Evolutionary conservation across 345 rosid species (phyloP).

Genomic region (Cardamine resedifolia): DNA sequence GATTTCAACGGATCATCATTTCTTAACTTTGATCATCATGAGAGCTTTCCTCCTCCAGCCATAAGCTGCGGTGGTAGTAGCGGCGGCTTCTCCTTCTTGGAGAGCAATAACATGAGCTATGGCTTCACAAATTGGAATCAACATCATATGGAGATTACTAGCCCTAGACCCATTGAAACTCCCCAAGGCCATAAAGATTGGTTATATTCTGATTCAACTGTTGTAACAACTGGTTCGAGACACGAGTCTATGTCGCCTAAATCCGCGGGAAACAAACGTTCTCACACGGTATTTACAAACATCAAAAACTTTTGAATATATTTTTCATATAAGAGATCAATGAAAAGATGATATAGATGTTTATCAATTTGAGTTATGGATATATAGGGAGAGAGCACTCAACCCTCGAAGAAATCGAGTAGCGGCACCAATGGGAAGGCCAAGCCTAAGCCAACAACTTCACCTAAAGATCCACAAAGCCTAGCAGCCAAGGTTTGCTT

Average conservation of each 20-base stretch:
- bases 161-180: slow-evolving; percentile 45
- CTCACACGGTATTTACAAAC: slow-evolving; percentile 42
- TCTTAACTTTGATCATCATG: slow-evolving; percentile 59
- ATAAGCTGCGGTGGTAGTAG: slow-evolving; percentile 23
- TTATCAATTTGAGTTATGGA: not conserved
- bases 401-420: slow-evolving; percentile 61
- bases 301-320: not conserved
- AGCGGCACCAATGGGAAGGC: slow-evolving; percentile 39
- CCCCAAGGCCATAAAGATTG: slow-evolving; percentile 49
- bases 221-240: slow-evolving; percentile 44
- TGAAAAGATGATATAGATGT: not conserved
- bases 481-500: slow-evolving; percentile 84
- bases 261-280: slow-evolving; percentile 54
- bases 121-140: slow-evolving; percentile 40
- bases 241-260: slow-evolving; percentile 46
- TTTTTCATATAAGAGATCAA: not conserved
- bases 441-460: slow-evolving; percentile 48
- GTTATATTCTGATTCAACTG: slow-evolving; percentile 57
- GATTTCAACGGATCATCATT: slow-evolving; percentile 72
- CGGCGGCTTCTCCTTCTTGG: slow-evolving; percentile 30
- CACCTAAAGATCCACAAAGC: slow-evolving; percentile 86
- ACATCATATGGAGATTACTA: slow-evolving; percentile 44
- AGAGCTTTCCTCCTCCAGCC: slow-evolving; percentile 32
- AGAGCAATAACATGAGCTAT: slow-evolving; percentile 32
- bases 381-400: slow-evolving; percentile 52